A percentile compares a stretch with the other conserved stretches of the same genome.
These are phyloP conservation scores for Melanogaster broomeanus DNA, from an alignment of 768 basidiomycete species.

Conservation along the genomic window DNA sequence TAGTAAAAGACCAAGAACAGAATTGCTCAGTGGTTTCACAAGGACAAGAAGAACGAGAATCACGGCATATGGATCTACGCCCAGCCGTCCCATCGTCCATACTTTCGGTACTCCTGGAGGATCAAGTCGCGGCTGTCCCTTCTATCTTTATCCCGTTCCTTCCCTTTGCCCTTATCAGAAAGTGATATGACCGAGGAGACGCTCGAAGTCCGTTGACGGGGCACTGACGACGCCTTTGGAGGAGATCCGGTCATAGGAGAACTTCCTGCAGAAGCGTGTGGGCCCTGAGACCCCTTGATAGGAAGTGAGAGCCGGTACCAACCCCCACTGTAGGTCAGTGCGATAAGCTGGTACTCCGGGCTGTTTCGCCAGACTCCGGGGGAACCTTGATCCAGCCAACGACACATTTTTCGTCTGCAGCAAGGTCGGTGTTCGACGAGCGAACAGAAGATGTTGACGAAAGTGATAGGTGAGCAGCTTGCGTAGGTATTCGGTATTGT, in stretches of 20 bases:
- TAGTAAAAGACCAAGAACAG: too few species aligned
- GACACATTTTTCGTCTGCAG: slow-evolving; percentile 82
- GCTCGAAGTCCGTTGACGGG: slow-evolving; percentile 55
- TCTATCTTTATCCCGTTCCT: slow-evolving; percentile 52
- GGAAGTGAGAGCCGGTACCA: slow-evolving; percentile 87
- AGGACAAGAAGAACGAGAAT: too few species aligned
- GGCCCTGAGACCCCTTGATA: slow-evolving; percentile 20
- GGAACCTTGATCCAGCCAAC: slow-evolving; percentile 80
- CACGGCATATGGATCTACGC: slow-evolving; percentile 33
- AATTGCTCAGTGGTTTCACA: too few species aligned
- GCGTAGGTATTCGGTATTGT: slow-evolving; percentile 85
- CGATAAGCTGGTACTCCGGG: slow-evolving; percentile 74
- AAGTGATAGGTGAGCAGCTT: slow-evolving; percentile 79
- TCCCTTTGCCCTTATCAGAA: slow-evolving; percentile 55
- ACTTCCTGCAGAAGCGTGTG: slow-evolving; percentile 9
- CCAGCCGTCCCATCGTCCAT: slow-evolving; percentile 92
- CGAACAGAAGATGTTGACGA: slow-evolving; percentile 61
- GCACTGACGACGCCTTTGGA: slow-evolving; percentile 39
- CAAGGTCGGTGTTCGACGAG: slow-evolving; percentile 57
- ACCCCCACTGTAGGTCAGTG: slow-evolving; percentile 85
- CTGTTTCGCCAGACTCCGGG: slow-evolving; percentile 34
- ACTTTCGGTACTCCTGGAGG: slow-evolving; percentile 76
- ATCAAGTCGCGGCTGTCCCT: slow-evolving; percentile 67
- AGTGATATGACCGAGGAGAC: slow-evolving; percentile 51
- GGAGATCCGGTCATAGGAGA: slow-evolving; percentile 40